These are phyloP conservation scores for Chara braunii DNA, from an alignment of 139 green algal species.

Conservation along the genomic window DNA sequence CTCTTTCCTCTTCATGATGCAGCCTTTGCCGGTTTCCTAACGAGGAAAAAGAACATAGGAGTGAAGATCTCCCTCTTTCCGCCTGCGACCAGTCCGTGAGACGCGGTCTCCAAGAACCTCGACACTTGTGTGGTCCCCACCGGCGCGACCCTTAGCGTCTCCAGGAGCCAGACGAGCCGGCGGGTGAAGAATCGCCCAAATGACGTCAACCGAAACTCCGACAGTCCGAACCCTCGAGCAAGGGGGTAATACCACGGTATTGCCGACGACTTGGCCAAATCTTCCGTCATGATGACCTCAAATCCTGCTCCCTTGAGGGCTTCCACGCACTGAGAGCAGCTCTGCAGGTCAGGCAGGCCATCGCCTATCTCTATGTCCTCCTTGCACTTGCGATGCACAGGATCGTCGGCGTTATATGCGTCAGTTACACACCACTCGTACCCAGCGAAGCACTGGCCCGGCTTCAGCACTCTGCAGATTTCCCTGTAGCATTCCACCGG, in stretches of 20 bases:
- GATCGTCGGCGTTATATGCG: conserved; percentile 42
- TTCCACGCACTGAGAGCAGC: conserved; percentile 25
- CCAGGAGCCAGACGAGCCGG: conserved; percentile 41
- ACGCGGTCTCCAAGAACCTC: conserved; percentile 54
- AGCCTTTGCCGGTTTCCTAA: too few species aligned
- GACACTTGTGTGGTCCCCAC: conserved; percentile 51
- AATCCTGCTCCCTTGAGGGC: conserved; percentile 46
- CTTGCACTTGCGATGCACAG: conserved; percentile 40
- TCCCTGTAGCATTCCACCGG: conserved; percentile 45
- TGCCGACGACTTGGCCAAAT: conserved; percentile 49
- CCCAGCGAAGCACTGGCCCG: conserved; percentile 41
- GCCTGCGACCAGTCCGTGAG: conserved; percentile 53
- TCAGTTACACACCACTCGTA: conserved; percentile 58
- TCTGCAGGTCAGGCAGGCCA: conserved; percentile 48
- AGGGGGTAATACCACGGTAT: conserved; percentile 56
- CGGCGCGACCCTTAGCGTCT: conserved; percentile 51
- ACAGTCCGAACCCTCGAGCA: conserved; percentile 34
- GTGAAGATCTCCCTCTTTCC: conserved; percentile 54
- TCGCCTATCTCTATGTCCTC: conserved; percentile 52
- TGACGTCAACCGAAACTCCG: conserved; percentile 50
- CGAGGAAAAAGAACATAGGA: conserved; percentile 52
- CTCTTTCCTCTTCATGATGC: too few species aligned
- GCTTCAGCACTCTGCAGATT: conserved; percentile 49
- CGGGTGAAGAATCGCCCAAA: conserved; percentile 51
- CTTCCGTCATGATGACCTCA: conserved; percentile 39